Base-by-base conservation (phyloP, 2,329 filamentous ascomycete species). In the Aphanocladium album region DNA sequence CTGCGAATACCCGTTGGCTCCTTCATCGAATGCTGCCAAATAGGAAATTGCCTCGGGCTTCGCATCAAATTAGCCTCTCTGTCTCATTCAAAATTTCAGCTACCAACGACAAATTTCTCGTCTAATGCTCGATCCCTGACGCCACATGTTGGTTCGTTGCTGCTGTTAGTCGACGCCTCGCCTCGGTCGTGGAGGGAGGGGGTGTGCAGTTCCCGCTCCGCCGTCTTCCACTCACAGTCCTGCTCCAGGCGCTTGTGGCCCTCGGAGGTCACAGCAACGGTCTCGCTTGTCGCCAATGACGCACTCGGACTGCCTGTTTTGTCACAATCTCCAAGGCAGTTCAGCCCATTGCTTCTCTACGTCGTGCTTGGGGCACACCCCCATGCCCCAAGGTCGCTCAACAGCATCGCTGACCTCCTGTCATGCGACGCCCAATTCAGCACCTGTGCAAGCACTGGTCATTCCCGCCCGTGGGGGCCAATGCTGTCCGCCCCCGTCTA, bases 241-340 rank as follows among this genome's bases (percentile, higher is more conserved):
- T 52, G 27, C 39, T 53, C 25, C 39, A 59, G 33, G 47, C 57
- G 57, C 57, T 53, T 52, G 49, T 19, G 12, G 35, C 39, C 39
- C 47, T 11, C n/a, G 19, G 6, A 59, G 23, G 25, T 46, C 37
- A 43, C 47, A 52, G 27, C 39, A 53, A 35, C 35, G n/a, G 17
- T 47, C 14, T 52, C 47, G 57, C 57, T 53, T 59, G 37, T 53
- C 57, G 47, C 57, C 57, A 59, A 52, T 59, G 57, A 53, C 57
- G 49, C 57, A 35, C 57, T 43, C 23, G 46, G 21, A 46, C 30
- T 57, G 46, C 55, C 55, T 30, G 23, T 50, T 50, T 37, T 30
- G 55, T 57, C 30, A 37, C 54, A 37, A 9, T 27, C 5, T 39
- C 43, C 14, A 43, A 16, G 39, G 17, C n/a, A 5, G 5, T 43